Evolutionary conservation across 495 filamentous ascomycete species (phyloP).

Genomic region (Amorphotheca resinae): DNA sequence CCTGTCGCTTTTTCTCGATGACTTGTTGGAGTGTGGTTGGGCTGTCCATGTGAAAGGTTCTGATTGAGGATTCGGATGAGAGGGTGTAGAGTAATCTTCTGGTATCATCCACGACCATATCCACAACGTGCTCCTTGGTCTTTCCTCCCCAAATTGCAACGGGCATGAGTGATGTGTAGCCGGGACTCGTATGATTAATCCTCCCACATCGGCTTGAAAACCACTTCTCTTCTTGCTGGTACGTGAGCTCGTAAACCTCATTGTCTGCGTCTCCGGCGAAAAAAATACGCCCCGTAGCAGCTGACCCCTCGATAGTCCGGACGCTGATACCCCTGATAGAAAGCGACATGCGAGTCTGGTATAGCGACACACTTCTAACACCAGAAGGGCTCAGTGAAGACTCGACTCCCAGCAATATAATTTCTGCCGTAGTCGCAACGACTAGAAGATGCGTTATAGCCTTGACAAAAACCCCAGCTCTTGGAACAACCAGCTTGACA

Average conservation of each 20-base stretch:
- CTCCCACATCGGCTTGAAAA: constrained; percentile 72
- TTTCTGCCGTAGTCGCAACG: constrained; percentile 70
- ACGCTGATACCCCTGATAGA: constrained; percentile 60
- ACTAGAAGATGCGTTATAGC: constrained; percentile 77
- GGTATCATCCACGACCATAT: constrained; percentile 80
- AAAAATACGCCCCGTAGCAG: constrained; percentile 75
- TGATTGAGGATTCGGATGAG: constrained; percentile 70
- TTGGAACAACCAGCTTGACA: constrained; percentile 71
- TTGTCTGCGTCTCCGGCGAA: constrained; percentile 68
- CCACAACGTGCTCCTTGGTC: constrained; percentile 47
- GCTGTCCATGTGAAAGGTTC: constrained; percentile 65
- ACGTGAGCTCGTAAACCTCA: constrained; percentile 85
- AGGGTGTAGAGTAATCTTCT: constrained; percentile 83
- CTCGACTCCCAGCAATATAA: constrained; percentile 67
- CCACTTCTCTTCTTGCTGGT: constrained; percentile 95
- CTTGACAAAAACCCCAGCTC: constrained; percentile 69
- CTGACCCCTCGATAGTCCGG: constrained; percentile 62
- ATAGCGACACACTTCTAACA: constrained; percentile 57
- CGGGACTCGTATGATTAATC: constrained; percentile 73
- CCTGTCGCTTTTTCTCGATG: constrained; percentile 41
- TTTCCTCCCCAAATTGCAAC: constrained; percentile 35
- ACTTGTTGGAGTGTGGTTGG: constrained; percentile 38
- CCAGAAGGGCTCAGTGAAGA: constrained; percentile 47
- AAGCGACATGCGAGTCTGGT: constrained; percentile 70
- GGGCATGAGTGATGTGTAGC: constrained; percentile 58